Percentiles rank a stretch among this genome's conserved stretches.
These are phyloP conservation scores for Spizellomyces sp. DNA, from an alignment of 192 early-diverging fungal species.

Conservation along the genomic window DNA sequence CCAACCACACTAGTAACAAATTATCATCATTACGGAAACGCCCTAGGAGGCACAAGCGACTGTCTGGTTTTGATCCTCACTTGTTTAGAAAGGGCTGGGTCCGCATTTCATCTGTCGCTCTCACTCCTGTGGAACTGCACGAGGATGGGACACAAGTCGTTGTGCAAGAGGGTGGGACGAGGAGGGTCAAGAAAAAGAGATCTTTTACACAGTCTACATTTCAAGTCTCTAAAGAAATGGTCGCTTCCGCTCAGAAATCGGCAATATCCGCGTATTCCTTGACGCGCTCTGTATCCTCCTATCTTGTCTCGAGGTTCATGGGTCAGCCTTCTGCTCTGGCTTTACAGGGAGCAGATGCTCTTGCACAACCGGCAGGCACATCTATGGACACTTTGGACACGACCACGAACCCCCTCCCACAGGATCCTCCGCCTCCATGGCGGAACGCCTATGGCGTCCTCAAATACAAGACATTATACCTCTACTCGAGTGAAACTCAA, in stretches of 20 bases:
- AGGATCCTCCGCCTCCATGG: constrained; percentile 25
- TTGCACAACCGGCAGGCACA: background rate
- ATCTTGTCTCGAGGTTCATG: constrained; percentile 37
- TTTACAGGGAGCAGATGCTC: constrained; percentile 8
- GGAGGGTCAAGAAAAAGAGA: background rate
- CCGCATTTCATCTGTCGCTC: constrained; percentile 18
- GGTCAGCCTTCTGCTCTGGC: constrained; percentile 31
- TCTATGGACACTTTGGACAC: too few species aligned
- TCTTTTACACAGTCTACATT: background rate
- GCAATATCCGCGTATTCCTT: constrained; percentile 7
- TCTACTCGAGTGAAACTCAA: constrained; percentile 80
- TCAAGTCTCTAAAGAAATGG: constrained; percentile 26
- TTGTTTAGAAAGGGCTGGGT: constrained; percentile 42
- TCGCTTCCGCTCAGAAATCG: constrained; percentile 24
- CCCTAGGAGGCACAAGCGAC: background rate
- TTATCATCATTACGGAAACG: background rate
- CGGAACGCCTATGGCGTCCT: constrained; percentile 66
- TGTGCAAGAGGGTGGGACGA: background rate
- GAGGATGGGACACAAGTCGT: constrained; percentile 25
- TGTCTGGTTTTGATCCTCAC: constrained; percentile 14
- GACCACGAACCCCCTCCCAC: background rate
- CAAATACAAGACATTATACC: constrained; percentile 75
- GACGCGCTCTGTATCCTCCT: constrained; percentile 27
- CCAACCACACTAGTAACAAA: background rate
- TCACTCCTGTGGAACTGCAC: constrained; percentile 36